phyloP scores from a whole-genome alignment of 208 protist genomes.

The Strigomonas oncopelti region DNA sequence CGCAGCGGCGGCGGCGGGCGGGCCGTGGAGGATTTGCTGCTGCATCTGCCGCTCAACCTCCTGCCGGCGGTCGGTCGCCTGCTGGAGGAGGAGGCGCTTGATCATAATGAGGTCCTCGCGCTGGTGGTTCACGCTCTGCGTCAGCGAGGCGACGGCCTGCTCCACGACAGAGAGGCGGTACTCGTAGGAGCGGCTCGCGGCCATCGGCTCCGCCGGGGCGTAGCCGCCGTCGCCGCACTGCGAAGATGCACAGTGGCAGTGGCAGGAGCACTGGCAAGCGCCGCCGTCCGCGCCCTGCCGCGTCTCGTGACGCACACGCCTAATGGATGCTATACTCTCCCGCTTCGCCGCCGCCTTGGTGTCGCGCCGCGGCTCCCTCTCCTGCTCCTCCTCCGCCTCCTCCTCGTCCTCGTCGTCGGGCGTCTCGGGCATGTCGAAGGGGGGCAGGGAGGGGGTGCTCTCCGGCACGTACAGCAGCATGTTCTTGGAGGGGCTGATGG shows the following conservation, averaged over 20 bases:
- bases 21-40: constrained; percentile 13
- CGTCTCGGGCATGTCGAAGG: not conserved
- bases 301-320: not conserved
- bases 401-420: constrained; percentile 23
- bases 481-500: constrained; percentile 58
- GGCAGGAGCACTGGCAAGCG: not conserved
- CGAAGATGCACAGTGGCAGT: not conserved
- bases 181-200: constrained; percentile 21
- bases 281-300: not conserved
- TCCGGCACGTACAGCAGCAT: constrained; percentile 65
- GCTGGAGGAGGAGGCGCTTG: constrained; percentile 79
- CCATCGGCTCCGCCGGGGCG: not conserved
- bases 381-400: constrained; percentile 2
- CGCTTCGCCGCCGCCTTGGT: not conserved
- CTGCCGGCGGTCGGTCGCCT: constrained; percentile 53
- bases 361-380: constrained; percentile 1
- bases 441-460: constrained; percentile 14
- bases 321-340: not conserved
- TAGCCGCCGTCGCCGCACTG: too few species aligned
- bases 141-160: constrained; percentile 68
- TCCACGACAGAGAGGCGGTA: constrained; percentile 63
- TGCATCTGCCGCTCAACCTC: constrained; percentile 44
- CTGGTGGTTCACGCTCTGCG: constrained; percentile 74
- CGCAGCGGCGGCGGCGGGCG: constrained; percentile 6
- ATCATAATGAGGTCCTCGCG: constrained; percentile 84